Evolutionary conservation across 352 stramenopile species (phyloP), one percentile per base, ranked within the genome.

Genomic region (Globisporangium cystogenes): DNA sequence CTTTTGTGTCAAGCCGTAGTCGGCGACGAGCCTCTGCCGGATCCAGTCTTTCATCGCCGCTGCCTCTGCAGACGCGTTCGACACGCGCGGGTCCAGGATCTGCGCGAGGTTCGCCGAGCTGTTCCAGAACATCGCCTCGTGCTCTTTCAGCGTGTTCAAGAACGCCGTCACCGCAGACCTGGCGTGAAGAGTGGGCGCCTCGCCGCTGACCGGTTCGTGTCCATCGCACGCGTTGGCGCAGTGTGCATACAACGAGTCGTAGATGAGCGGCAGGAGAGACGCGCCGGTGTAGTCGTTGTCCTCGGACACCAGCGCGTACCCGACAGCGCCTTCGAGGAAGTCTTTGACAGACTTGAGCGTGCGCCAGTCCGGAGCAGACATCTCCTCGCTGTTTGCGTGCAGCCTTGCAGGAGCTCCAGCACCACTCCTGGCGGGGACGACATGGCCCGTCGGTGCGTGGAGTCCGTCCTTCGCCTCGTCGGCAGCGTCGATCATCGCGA

Each of bases 241-340:
- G 35, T 58, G 52, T n/a, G 43, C 44, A n/a, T 45, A 31, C 41
- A 58, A 31, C 16, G 52, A 58, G n/a, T 58, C 52, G 29, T 46
- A 58, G 33, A 58, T 58, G 31, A 58, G 42, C 23, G 52, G 52
- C 15, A 52, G 52, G 42, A 58, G 18, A 8, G 52, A 58, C 31
- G 44, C 41, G 24, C 41, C 44, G 10, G 42, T 52, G 40, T 43
- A 58, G 24, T 55, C 49, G 24, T 55, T 26, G 14, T 55, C 37
- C 4, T 20, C 21, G 37, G 33, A 37, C 33, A 55, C 49, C 8
- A 33, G 11, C n/a, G 49, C 46, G 29, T 45, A 52, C 14, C 29
- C 44, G 8, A 44, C 52, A 0, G 52, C 52, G 10, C 33, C 29
- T 20, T 51, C 41, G 1, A 58, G 26, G 35, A 58, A 58, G 20